Evolutionary conservation across 2,329 filamentous ascomycete genomes (phyloP), one percentile per base, ranked within the genome.

Genomic region (Pseudofabraea citricarpa): DNA sequence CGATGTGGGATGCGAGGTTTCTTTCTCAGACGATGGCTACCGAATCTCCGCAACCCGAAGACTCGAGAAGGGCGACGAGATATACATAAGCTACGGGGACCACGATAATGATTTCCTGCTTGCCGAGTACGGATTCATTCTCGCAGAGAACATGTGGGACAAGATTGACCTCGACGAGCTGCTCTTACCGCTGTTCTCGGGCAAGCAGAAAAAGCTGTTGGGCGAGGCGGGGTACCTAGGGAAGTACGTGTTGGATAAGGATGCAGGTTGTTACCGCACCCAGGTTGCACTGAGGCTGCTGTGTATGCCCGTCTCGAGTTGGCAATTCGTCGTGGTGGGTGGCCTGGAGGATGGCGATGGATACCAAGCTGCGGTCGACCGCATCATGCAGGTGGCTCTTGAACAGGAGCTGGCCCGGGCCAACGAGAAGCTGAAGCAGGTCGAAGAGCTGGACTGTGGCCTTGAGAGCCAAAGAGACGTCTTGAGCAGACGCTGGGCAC

Each of bases 81-180:
- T 90, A 1, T 77, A 74, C 47, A 78, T 86, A 20, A 79, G 75
- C 22, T 90, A 90, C 54, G 86, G 86, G 3, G 61, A 72, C 1
- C 85, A 90, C 58, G 73, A 74, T 22, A 87, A 87, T 50, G 85
- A 90, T 57, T 85, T 86, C 52, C 64, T 90, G 16, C 71, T 90
- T 2, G 73, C 78, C 0, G 84, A 89, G 62, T 90, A 66, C 48
- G 64, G 64, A 1, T 66, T 66, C 35, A 55, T 64, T 15, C 46
- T 65, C 9, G 44, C 49, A 2, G 42, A 41, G 5, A 62, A 63
- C 39, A 40, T 41, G 16, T 59, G 52, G 50, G 61, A 64, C 40
- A 52, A 59, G 39, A 41, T 61, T 9, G 36, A 40, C 21, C 49
- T 64, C 1, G 60, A 64, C 46, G 31, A 43, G 5, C 46, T 52